These are phyloP conservation scores for Alternaria triticimaculans DNA, from an alignment of 2,329 filamentous ascomycete species.

Conservation along the genomic window DNA sequence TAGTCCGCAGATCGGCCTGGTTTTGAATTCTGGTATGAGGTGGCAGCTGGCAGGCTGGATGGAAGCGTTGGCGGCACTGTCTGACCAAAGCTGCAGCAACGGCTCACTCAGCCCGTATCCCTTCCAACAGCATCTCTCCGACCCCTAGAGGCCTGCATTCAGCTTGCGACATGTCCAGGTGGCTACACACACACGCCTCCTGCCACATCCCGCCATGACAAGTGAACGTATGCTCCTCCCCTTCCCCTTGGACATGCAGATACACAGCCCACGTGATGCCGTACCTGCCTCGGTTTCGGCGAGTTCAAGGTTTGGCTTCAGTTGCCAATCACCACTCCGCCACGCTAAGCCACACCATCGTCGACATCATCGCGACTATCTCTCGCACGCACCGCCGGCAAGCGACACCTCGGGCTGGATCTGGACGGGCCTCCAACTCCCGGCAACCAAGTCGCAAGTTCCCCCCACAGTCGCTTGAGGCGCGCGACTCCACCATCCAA, in stretches of 20 bases:
- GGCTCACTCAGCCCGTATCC: not conserved
- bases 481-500: conserved; percentile 21
- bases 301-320: not conserved
- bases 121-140: not conserved
- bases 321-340: conserved; percentile 1
- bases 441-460: conserved; percentile 1
- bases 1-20: not conserved
- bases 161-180: not conserved
- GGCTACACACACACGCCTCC: conserved; percentile 9
- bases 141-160: not conserved
- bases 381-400: conserved; percentile 5
- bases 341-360: conserved; percentile 10
- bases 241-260: conserved; percentile 9
- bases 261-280: conserved; percentile 16
- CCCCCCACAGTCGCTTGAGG: conserved; percentile 18
- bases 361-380: conserved; percentile 9
- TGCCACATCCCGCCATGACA: conserved; percentile 2
- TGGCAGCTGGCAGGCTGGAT: not conserved
- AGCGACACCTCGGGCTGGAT: not conserved
- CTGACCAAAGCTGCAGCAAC: not conserved
- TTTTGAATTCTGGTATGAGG: not conserved
- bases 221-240: not conserved
- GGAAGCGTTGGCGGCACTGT: not conserved
- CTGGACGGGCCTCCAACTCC: conserved; percentile 6
- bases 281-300: not conserved